Percentiles rank a stretch among this genome's conserved stretches.
These are phyloP conservation scores for Alnus rubra DNA, from an alignment of 306 rosid species.

Conservation along the genomic window DNA sequence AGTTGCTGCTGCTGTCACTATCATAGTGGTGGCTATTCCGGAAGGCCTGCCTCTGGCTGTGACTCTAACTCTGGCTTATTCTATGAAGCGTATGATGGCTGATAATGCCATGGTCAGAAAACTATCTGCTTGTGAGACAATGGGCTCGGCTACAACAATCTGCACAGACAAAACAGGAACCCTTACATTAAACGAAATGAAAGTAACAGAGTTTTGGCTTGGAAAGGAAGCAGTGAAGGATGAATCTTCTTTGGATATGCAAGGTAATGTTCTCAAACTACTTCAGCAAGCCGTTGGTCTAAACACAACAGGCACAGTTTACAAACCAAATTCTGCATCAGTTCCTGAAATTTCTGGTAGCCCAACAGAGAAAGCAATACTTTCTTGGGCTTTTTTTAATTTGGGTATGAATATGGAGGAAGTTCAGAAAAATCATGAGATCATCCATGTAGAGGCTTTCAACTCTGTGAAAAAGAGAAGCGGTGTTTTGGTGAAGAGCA, in stretches of 20 bases:
- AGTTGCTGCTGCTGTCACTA: constrained; percentile 25
- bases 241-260: neutral
- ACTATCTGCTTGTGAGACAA: constrained; percentile 33
- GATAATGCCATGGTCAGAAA: constrained; percentile 35
- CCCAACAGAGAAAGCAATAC: constrained; percentile 31
- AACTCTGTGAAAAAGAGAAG: constrained; percentile 33
- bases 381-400: constrained; percentile 22
- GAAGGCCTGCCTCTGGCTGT: constrained; percentile 35
- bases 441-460: constrained; percentile 28
- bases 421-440: constrained; percentile 23
- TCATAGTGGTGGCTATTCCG: constrained; percentile 31
- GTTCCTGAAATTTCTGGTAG: constrained; percentile 27
- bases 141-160: constrained; percentile 29
- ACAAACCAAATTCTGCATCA: constrained; percentile 1
- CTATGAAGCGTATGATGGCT: constrained; percentile 31
- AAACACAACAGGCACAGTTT: constrained; percentile 30
- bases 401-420: constrained; percentile 26
- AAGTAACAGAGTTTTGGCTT: constrained; percentile 32
- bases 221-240: constrained; percentile 9
- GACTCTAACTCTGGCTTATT: constrained; percentile 31
- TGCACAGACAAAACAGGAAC: constrained; percentile 37
- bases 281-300: constrained; percentile 25
- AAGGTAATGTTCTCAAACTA: neutral
- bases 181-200: constrained; percentile 31
- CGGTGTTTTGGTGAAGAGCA: constrained; percentile 14